A percentile compares a stretch with the other conserved stretches of the same genome.
Evolutionary conservation across 2,329 filamentous ascomycete species (phyloP).

Genomic region (Trichoderma harzianum): DNA sequence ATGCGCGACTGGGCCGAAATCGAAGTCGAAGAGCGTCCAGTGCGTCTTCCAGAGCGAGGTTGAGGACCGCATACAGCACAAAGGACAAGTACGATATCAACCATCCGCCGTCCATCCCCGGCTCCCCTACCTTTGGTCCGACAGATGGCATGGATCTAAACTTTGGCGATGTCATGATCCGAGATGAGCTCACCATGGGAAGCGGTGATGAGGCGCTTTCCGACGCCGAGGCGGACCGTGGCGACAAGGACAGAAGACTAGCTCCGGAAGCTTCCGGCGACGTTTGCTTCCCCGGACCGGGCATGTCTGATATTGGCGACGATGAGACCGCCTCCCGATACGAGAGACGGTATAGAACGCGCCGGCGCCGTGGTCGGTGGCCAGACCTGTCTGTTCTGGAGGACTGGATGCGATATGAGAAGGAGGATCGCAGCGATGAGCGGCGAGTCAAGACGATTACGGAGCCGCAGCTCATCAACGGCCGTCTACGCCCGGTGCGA

Average conservation of each 20-base stretch:
- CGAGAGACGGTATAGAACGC: constrained; percentile 35
- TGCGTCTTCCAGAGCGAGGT: constrained; percentile 48
- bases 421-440: constrained; percentile 70
- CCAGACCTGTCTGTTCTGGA: constrained; percentile 81
- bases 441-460: constrained; percentile 86
- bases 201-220: constrained; percentile 34
- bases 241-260: constrained; percentile 42
- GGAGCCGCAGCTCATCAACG: constrained; percentile 89
- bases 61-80: constrained; percentile 31
- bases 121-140: constrained; percentile 53
- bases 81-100: constrained; percentile 60
- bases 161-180: constrained; percentile 68
- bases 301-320: constrained; percentile 73
- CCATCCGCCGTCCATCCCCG: constrained; percentile 65
- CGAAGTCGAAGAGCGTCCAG: constrained; percentile 48
- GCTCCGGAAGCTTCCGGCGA: constrained; percentile 72
- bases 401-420: constrained; percentile 87
- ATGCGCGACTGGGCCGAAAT: constrained; percentile 33
- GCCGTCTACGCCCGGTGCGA: constrained; percentile 76
- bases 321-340: constrained; percentile 61
- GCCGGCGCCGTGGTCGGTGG: constrained; percentile 72
- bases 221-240: constrained; percentile 28
- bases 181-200: constrained; percentile 55
- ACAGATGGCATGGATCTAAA: constrained; percentile 51
- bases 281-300: constrained; percentile 80